Evolutionary conservation across 1,139 yeast species (phyloP).

Genomic region (Protomyces pachydermus): DNA sequence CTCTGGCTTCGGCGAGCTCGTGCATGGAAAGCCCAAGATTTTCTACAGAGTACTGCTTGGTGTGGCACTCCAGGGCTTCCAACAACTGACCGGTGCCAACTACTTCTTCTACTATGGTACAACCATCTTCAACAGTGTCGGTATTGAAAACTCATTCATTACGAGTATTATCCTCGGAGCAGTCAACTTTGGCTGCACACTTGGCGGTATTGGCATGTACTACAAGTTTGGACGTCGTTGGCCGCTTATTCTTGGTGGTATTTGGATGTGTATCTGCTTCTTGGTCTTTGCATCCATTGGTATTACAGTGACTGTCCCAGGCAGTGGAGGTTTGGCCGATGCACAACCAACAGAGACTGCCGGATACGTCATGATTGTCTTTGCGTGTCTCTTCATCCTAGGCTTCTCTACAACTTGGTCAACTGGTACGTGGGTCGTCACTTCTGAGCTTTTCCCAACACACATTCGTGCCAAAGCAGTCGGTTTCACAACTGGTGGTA

Average conservation of each 20-base stretch:
- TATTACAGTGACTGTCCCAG: constrained; percentile 52
- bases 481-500: constrained; percentile 61
- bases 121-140: constrained; percentile 52
- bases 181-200: constrained; percentile 72
- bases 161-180: constrained; percentile 73
- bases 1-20: constrained; percentile 27
- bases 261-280: constrained; percentile 61
- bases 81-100: constrained; percentile 65
- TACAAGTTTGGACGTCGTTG: constrained; percentile 68
- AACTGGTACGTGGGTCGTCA: constrained; percentile 71
- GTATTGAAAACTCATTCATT: constrained; percentile 50
- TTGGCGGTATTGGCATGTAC: constrained; percentile 60
- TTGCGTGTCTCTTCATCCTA: constrained; percentile 73
- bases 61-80: constrained; percentile 50
- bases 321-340: constrained; percentile 20
- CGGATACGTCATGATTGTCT: constrained; percentile 67
- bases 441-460: constrained; percentile 73
- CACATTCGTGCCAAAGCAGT: constrained; percentile 76
- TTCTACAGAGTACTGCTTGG: constrained; percentile 44
- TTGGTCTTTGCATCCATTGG: constrained; percentile 59
- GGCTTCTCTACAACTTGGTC: constrained; percentile 77
- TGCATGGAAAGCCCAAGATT: constrained; percentile 22
- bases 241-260: constrained; percentile 59
- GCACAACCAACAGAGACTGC: constrained; percentile 40
- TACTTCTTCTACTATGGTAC: constrained; percentile 63